Evolutionary conservation across 768 basidiomycete species (phyloP).

Genomic region (Mycena vulgaris): DNA sequence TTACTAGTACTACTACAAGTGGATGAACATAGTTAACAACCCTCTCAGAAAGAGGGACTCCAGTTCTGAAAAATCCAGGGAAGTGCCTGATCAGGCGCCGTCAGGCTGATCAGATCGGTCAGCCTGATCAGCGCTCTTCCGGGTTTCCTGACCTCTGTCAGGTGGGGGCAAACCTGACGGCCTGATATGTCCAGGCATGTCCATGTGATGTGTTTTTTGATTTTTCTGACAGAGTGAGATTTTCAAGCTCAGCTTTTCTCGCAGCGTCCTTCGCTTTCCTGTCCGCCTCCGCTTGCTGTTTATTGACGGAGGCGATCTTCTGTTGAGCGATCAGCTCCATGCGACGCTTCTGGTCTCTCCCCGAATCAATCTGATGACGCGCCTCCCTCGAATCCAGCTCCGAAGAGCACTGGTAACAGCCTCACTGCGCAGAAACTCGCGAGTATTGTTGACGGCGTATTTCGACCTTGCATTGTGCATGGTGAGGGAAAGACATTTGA

Average conservation of each 20-base stretch:
- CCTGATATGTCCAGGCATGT: too few relatives aligned
- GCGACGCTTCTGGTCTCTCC: slow-evolving; percentile 6
- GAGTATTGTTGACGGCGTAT: slow-evolving; percentile 12
- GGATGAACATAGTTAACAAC: too few relatives aligned
- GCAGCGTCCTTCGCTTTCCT: background rate
- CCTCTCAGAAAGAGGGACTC: too few relatives aligned
- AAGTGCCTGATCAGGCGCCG: too few relatives aligned
- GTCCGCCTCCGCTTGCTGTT: background rate
- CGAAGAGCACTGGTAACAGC: background rate
- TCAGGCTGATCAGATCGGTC: too few relatives aligned
- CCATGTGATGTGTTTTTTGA: too few relatives aligned
- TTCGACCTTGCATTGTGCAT: slow-evolving; percentile 7
- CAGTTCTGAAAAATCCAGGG: too few relatives aligned
- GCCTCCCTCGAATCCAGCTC: slow-evolving; percentile 5
- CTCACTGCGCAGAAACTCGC: slow-evolving; percentile 8
- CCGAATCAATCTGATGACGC: background rate
- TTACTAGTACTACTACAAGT: too few relatives aligned
- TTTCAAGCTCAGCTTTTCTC: background rate
- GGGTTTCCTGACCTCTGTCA: too few relatives aligned
- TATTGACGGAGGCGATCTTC: background rate
- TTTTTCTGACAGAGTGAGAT: too few relatives aligned
- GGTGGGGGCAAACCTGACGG: too few relatives aligned
- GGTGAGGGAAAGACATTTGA: background rate
- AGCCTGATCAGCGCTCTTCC: too few relatives aligned
- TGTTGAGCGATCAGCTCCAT: background rate